phyloP scores from a whole-genome alignment of 129 eudicot species.

The Helichrysum umbraculigerum region DNA sequence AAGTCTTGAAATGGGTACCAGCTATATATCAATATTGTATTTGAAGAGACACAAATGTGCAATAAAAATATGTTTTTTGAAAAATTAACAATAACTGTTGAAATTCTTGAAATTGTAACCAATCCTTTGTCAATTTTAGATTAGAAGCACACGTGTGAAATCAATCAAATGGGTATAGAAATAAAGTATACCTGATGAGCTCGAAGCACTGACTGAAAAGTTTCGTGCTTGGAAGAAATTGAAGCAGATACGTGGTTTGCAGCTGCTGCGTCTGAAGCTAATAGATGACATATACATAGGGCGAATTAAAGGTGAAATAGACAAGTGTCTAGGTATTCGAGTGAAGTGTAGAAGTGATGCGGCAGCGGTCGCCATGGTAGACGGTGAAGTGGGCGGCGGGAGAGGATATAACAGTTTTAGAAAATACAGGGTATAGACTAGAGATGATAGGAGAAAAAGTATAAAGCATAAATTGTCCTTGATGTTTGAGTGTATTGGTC shows the following conservation, averaged over 20 bases:
- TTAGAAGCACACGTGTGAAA: neutral
- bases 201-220: constrained; percentile 22
- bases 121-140: neutral
- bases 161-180: neutral
- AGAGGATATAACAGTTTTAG: neutral
- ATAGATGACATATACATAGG: constrained; percentile 21
- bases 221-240: constrained; percentile 17
- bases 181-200: constrained; percentile 31
- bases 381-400: constrained; percentile 18
- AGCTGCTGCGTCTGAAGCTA: constrained; percentile 25
- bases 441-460: neutral
- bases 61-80: no score
- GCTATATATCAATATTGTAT: neutral
- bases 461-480: constrained; percentile 5
- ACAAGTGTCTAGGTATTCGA: constrained; percentile 26
- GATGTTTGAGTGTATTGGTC: neutral
- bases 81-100: neutral
- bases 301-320: constrained; percentile 20
- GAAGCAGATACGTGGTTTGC: constrained; percentile 26
- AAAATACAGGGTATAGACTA: neutral
- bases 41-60: neutral
- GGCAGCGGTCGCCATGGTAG: constrained; percentile 32
- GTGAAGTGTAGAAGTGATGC: constrained; percentile 27
- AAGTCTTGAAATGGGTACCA: neutral
- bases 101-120: neutral